phyloP scores from a whole-genome alignment of 2,329 filamentous ascomycete species.

The Beauveria sp. region DNA sequence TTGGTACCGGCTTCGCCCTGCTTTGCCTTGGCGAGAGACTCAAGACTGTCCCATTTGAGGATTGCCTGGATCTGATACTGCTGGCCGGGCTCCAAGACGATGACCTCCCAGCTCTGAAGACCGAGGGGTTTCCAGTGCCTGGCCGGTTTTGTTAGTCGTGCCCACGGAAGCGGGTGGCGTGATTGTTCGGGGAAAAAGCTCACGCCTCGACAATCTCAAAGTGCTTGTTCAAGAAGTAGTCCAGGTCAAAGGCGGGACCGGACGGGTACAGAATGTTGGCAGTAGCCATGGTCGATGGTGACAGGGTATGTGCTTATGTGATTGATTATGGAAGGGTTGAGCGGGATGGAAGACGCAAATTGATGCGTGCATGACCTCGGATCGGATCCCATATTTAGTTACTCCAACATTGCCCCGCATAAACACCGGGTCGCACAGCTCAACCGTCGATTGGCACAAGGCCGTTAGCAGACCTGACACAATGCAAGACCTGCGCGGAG shows the following conservation, averaged over 20 bases:
- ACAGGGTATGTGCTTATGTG: not conserved
- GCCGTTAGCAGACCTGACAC: not conserved
- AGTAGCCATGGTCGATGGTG: slow-evolving; percentile 7
- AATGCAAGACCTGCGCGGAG: not conserved
- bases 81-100: not conserved
- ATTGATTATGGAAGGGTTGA: not conserved
- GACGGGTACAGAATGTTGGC: slow-evolving; percentile 33
- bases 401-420: not conserved
- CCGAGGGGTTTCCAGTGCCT: slow-evolving; percentile 10
- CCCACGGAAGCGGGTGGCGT: not conserved
- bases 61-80: slow-evolving; percentile 13
- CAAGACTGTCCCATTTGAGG: slow-evolving; percentile 5
- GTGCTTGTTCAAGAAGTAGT: slow-evolving; percentile 41
- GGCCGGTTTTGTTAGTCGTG: not conserved
- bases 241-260: slow-evolving; percentile 36
- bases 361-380: not conserved
- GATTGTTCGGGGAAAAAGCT: not conserved
- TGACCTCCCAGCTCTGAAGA: slow-evolving; percentile 18
- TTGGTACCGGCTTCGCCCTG: not conserved
- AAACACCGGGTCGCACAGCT: not conserved
- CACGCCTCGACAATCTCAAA: slow-evolving; percentile 34
- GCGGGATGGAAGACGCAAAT: not conserved
- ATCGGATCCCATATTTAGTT: not conserved
- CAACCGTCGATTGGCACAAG: not conserved
- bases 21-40: not conserved